Percentiles rank a stretch among this genome's conserved stretches.
Evolutionary conservation across 1,284 basidiomycete genomes (phyloP).

Genomic region (Apiotrichum siamense): DNA sequence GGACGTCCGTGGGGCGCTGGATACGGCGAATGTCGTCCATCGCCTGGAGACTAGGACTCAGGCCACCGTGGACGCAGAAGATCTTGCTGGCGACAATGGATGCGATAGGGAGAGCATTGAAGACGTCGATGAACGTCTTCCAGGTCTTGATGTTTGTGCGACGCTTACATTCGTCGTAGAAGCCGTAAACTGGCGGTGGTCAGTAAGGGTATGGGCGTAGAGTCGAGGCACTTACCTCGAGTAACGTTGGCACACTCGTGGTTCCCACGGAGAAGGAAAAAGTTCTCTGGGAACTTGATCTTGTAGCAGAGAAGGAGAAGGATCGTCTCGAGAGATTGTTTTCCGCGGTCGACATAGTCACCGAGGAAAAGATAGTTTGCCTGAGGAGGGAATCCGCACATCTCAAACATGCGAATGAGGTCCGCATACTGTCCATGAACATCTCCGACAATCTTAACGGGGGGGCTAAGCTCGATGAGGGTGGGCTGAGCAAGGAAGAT

Average conservation of each 20-base stretch:
- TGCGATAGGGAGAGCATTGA: slow-evolving; percentile 97
- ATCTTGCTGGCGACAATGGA: slow-evolving; percentile 99
- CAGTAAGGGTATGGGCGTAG: background rate
- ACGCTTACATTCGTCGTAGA: slow-evolving; percentile 99
- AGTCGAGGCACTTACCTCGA: slow-evolving; percentile 60
- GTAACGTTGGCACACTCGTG: slow-evolving; percentile 99
- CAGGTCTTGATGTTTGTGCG: slow-evolving; percentile 99
- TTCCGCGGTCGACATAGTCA: slow-evolving; percentile 97
- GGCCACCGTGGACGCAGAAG: slow-evolving; percentile 97
- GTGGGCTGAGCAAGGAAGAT: slow-evolving; percentile 96
- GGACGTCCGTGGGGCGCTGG: slow-evolving; percentile 97
- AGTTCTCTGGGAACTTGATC: slow-evolving; percentile 99
- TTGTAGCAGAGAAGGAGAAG: slow-evolving; percentile 96
- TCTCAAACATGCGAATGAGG: slow-evolving; percentile 95
- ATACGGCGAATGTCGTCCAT: slow-evolving; percentile 99
- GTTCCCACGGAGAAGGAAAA: slow-evolving; percentile 95
- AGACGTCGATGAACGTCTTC: slow-evolving; percentile 99
- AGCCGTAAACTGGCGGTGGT: slow-evolving; percentile 77
- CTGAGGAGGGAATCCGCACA: slow-evolving; percentile 97
- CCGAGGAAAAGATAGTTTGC: slow-evolving; percentile 98
- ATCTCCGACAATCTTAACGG: slow-evolving; percentile 99
- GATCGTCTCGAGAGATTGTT: slow-evolving; percentile 97
- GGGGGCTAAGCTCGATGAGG: slow-evolving; percentile 92
- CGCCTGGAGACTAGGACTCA: slow-evolving; percentile 92
- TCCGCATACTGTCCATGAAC: slow-evolving; percentile 99